Conservation (phyloP, 306 rosid species). For the Vicia sativa region DNA sequence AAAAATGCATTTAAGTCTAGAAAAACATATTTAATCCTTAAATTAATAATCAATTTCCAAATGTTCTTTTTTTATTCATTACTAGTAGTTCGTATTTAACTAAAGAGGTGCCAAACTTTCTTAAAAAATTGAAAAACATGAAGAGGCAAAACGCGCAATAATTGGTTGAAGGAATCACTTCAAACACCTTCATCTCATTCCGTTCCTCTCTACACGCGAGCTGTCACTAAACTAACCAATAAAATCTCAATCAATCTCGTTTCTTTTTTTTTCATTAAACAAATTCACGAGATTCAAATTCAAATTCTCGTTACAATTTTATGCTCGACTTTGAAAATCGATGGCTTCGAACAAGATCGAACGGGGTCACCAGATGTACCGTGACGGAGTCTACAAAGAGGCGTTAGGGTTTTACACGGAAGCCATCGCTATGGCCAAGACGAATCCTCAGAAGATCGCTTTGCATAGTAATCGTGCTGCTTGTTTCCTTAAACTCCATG, state of each 20-base stretch:
- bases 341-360: conserved; percentile 86
- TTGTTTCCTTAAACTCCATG: conserved; percentile 83
- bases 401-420: conserved; percentile 89
- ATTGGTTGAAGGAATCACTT: neutral
- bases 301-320: neutral
- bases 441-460: conserved; percentile 76
- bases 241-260: neutral
- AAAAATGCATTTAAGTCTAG: too few species aligned
- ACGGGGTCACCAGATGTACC: conserved; percentile 81
- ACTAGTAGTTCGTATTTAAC: too few species aligned
- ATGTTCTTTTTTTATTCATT: too few species aligned
- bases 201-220: neutral
- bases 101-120: too few species aligned
- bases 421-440: conserved; percentile 70
- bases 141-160: conserved; percentile 16
- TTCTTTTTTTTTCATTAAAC: neutral
- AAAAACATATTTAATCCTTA: too few species aligned
- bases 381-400: conserved; percentile 74
- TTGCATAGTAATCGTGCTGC: conserved; percentile 91
- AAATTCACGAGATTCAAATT: neutral
- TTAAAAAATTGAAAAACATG: neutral
- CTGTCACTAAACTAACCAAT: neutral
- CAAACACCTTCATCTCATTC: neutral
- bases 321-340: conserved; percentile 10
- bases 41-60: too few species aligned